Evolutionary conservation across 1,284 basidiomycete species (phyloP).

Genomic region (Sanguinoderma infundibulare): DNA sequence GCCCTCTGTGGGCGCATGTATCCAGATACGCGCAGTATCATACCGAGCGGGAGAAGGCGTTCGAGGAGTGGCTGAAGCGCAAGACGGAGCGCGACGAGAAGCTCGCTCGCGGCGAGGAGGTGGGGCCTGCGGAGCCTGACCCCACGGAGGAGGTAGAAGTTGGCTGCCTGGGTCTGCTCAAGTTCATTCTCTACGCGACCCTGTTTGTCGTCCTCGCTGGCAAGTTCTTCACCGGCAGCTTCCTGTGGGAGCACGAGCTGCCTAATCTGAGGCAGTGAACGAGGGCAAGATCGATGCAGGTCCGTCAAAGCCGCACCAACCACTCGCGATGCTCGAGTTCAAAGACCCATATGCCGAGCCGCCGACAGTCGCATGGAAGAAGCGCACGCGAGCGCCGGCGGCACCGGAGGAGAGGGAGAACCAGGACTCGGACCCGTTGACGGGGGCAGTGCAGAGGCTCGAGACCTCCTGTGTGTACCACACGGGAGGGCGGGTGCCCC

Average conservation of each 20-base stretch:
- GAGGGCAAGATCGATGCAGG: no score
- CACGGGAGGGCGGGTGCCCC: no score
- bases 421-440: no score
- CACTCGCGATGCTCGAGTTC: no score
- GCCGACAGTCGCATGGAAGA: no score
- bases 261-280: conserved; percentile 29
- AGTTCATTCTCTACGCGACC: conserved; percentile 63
- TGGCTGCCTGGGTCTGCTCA: conserved; percentile 65
- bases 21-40: conserved; percentile 78
- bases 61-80: conserved; percentile 69
- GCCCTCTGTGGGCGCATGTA: conserved; percentile 19
- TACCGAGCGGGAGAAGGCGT: conserved; percentile 60
- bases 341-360: no score
- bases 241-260: conserved; percentile 75
- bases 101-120: conserved; percentile 72
- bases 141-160: conserved; percentile 72
- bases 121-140: conserved; percentile 72
- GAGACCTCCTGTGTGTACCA: no score
- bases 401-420: no score
- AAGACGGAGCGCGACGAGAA: conserved; percentile 74
- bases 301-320: no score
- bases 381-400: no score
- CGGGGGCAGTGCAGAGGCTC: no score
- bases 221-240: conserved; percentile 82
- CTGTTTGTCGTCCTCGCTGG: conserved; percentile 64